Evolutionary conservation across 2,329 filamentous ascomycete genomes (phyloP).

Genomic region (Pseudogymnoascus sp.): DNA sequence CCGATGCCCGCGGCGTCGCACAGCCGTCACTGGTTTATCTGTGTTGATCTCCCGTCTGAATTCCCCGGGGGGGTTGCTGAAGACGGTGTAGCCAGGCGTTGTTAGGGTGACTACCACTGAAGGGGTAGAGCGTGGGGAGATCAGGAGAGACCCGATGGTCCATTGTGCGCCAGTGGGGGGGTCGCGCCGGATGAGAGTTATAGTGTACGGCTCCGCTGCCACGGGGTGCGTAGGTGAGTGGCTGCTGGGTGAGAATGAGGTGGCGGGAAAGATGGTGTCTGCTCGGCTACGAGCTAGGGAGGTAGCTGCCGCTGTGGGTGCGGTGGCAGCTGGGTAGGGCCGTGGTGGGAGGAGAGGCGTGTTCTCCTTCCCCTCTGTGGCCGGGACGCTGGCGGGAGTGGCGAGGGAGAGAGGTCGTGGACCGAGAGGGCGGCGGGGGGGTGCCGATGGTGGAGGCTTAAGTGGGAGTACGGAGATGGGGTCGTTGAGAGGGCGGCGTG

Average conservation of each 20-base stretch:
- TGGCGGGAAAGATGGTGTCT: not conserved
- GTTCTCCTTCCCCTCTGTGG: not conserved
- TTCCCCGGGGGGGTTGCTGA: conserved; percentile 12
- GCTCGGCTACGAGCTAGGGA: not conserved
- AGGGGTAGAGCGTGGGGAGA: not conserved
- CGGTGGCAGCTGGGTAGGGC: not conserved
- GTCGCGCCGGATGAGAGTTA: conserved; percentile 63
- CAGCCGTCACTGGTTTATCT: not conserved
- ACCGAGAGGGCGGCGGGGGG: not conserved
- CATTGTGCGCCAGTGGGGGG: conserved; percentile 62
- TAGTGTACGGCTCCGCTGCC: conserved; percentile 19
- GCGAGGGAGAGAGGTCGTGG: not conserved
- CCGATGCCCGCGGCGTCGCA: not conserved
- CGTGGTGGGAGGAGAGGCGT: not conserved
- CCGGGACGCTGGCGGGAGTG: not conserved
- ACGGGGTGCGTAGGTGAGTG: not conserved
- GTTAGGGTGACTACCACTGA: conserved; percentile 28
- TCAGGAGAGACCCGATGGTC: conserved; percentile 51
- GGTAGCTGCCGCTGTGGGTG: not conserved
- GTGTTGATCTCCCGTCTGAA: not conserved
- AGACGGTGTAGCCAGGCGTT: conserved; percentile 27
- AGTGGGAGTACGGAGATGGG: not conserved
- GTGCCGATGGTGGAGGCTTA: not conserved
- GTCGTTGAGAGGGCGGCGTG: not conserved
- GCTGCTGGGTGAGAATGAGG: not conserved